Evolutionary conservation across 352 stramenopile species (phyloP).

Genomic region (Phytophthora fragariae): DNA sequence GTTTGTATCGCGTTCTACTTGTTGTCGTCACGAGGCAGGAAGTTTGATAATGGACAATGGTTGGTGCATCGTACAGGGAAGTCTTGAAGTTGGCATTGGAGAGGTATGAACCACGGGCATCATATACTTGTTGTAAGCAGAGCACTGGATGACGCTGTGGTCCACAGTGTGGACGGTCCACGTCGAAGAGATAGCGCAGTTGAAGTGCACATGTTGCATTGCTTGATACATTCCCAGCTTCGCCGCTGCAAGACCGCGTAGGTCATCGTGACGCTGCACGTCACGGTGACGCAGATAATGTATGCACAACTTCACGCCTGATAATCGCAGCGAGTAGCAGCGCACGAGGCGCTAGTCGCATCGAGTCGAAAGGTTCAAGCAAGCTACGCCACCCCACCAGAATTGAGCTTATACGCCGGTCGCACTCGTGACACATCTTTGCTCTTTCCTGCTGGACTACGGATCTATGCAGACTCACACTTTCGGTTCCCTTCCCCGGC

Average conservation of each 20-base stretch:
- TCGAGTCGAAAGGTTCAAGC: too few species aligned
- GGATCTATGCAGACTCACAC: neutral
- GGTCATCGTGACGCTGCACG: neutral
- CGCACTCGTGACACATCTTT: neutral
- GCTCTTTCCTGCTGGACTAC: neutral
- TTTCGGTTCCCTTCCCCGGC: neutral
- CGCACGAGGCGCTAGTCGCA: too few species aligned
- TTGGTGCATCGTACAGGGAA: neutral
- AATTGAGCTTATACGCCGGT: too few species aligned
- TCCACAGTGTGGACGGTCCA: neutral
- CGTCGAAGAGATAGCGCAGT: neutral
- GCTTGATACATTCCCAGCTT: neutral
- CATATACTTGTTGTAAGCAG: neutral
- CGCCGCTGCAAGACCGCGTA: neutral
- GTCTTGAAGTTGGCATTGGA: neutral
- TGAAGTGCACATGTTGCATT: neutral
- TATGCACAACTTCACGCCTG: neutral
- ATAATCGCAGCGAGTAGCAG: neutral
- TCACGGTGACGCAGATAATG: neutral
- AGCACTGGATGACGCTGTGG: neutral
- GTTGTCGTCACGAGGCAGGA: neutral
- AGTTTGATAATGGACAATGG: slow-evolving; percentile 2
- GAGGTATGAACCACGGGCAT: neutral
- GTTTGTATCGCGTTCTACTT: neutral
- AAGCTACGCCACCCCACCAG: too few species aligned